Conservation (phyloP, 2,329 filamentous ascomycete genomes). For the Aspergillus pseudoterreus region DNA sequence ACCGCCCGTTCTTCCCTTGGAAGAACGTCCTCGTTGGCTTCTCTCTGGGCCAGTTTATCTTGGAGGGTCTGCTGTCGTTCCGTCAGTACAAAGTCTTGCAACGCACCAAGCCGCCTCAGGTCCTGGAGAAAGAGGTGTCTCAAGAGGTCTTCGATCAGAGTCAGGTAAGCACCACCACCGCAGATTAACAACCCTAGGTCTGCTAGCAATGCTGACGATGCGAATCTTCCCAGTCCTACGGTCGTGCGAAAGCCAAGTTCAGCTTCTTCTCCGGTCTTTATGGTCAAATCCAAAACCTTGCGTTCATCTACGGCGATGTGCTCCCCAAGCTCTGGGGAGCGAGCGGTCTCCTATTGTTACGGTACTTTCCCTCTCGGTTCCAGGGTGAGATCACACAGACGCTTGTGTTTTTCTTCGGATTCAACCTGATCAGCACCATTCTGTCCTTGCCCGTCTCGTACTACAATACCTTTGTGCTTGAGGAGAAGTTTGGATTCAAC, state of each 20-base stretch:
- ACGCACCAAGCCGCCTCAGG: slow-evolving; percentile 74
- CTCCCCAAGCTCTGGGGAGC: slow-evolving; percentile 86
- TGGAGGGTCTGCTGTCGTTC: slow-evolving; percentile 84
- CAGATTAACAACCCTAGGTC: not conserved
- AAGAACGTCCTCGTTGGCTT: slow-evolving; percentile 95
- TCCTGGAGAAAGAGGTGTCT: slow-evolving; percentile 82
- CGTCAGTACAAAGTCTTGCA: slow-evolving; percentile 88
- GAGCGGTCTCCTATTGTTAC: slow-evolving; percentile 70
- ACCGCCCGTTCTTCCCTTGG: slow-evolving; percentile 93
- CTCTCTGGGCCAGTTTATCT: slow-evolving; percentile 82
- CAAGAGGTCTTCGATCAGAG: slow-evolving; percentile 91
- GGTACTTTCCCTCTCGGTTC: slow-evolving; percentile 73
- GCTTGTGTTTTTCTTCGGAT: slow-evolving; percentile 84
- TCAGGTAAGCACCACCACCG: slow-evolving; percentile 52
- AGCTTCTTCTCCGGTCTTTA: slow-evolving; percentile 76
- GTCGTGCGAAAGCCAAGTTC: slow-evolving; percentile 92
- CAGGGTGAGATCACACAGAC: slow-evolving; percentile 91
- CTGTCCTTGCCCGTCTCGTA: slow-evolving; percentile 77
- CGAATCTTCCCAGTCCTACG: slow-evolving; percentile 65
- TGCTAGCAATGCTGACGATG: not conserved
- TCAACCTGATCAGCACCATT: slow-evolving; percentile 76
- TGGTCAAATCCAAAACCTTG: slow-evolving; percentile 81
- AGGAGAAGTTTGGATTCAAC: slow-evolving; percentile 98
- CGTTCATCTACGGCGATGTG: slow-evolving; percentile 84
- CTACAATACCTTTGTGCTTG: slow-evolving; percentile 93